phyloP scores from a whole-genome alignment of 108 stramenopile genomes.

The Pseudonitzschia pungens region DNA sequence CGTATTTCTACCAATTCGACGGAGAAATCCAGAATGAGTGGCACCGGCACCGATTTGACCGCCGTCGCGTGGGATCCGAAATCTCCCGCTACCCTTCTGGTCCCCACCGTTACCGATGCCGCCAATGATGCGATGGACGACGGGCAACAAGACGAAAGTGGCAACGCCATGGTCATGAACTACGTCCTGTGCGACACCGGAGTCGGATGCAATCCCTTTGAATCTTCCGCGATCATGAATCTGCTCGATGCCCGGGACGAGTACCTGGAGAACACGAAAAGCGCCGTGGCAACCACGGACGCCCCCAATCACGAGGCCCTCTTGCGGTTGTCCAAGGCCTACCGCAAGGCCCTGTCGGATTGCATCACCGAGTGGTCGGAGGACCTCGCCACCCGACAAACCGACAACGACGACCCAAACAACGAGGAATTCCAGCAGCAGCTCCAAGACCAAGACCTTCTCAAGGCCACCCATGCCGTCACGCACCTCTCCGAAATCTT shows the following conservation, averaged over 20 bases:
- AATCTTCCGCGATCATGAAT: constrained; percentile 62
- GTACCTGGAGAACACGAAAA: constrained; percentile 22
- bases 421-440: constrained; percentile 13
- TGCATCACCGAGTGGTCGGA: constrained; percentile 52
- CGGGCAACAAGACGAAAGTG: not conserved
- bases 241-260: constrained; percentile 59
- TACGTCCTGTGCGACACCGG: constrained; percentile 42
- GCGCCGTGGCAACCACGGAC: not conserved
- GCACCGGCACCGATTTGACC: not conserved
- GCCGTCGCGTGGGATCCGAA: constrained; percentile 39
- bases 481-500: constrained; percentile 68
- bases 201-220: constrained; percentile 58
- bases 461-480: constrained; percentile 54
- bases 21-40: not conserved
- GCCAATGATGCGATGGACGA: not conserved
- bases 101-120: constrained; percentile 20
- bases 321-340: constrained; percentile 36
- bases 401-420: constrained; percentile 4
- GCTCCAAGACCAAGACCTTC: constrained; percentile 39
- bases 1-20: too few species aligned
- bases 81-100: constrained; percentile 32
- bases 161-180: constrained; percentile 15
- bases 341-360: constrained; percentile 51
- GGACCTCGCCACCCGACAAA: constrained; percentile 13
- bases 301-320: not conserved